Conservation (phyloP, 1,139 yeast species). For the Meyerozyma sp. region DNA sequence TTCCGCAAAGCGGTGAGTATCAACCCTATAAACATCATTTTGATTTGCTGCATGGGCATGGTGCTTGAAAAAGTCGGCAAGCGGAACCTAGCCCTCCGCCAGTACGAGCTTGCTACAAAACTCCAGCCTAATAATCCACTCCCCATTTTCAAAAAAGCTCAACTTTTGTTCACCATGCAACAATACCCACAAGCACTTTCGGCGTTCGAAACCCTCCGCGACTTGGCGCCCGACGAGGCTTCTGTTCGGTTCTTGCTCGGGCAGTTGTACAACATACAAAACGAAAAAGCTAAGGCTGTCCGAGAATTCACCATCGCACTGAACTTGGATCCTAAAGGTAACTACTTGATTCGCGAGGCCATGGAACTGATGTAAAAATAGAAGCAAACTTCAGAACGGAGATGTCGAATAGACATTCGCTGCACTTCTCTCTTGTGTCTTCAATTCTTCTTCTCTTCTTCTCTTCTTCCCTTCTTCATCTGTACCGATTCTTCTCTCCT, state of each 20-base stretch:
- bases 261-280: slow-evolving; percentile 73
- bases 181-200: slow-evolving; percentile 67
- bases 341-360: slow-evolving; percentile 81
- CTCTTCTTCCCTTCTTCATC: too few relatives aligned
- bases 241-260: slow-evolving; percentile 88
- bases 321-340: slow-evolving; percentile 90
- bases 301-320: slow-evolving; percentile 85
- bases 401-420: too few relatives aligned
- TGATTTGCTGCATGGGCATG: slow-evolving; percentile 93
- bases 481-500: neutral
- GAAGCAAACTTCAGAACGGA: too few relatives aligned
- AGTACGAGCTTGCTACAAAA: slow-evolving; percentile 78
- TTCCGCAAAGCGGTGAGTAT: slow-evolving; percentile 83
- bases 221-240: slow-evolving; percentile 90
- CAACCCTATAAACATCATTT: slow-evolving; percentile 85
- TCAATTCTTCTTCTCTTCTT: too few relatives aligned
- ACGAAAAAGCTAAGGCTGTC: slow-evolving; percentile 73
- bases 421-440: too few relatives aligned
- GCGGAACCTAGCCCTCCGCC: slow-evolving; percentile 68
- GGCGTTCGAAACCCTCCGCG: slow-evolving; percentile 66
- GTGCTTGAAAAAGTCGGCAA: slow-evolving; percentile 75
- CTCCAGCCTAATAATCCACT: slow-evolving; percentile 83
- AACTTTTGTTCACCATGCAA: slow-evolving; percentile 67
- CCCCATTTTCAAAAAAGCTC: slow-evolving; percentile 87
- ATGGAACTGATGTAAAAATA: slow-evolving; percentile 42